phyloP scores from a whole-genome alignment of 768 basidiomycete genomes.

The Ramaria sp. region DNA sequence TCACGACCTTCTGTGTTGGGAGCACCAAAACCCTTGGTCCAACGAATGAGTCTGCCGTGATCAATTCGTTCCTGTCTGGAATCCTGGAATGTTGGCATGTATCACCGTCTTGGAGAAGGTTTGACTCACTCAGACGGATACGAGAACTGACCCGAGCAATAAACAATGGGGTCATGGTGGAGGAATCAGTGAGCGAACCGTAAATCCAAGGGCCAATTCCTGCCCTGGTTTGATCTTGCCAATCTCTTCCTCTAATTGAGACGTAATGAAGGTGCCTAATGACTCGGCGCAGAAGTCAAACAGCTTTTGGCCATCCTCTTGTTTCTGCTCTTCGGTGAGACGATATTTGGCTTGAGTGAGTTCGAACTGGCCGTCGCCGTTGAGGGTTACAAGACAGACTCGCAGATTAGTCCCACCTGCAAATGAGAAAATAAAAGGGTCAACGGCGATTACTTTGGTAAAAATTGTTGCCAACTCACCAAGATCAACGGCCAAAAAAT shows the following conservation, averaged over 20 bases:
- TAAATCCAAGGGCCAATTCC: constrained; percentile 79
- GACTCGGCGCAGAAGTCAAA: constrained; percentile 98
- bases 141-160: constrained; percentile 52
- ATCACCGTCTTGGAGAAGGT: neutral
- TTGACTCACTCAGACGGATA: constrained; percentile 81
- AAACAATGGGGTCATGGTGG: constrained; percentile 10
- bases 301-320: constrained; percentile 87
- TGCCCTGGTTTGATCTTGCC: constrained; percentile 30
- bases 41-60: constrained; percentile 87
- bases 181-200: constrained; percentile 39
- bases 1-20: constrained; percentile 86
- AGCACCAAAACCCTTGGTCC: constrained; percentile 99
- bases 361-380: constrained; percentile 93
- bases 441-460: constrained; percentile 4
- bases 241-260: constrained; percentile 45
- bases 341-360: constrained; percentile 97
- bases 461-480: constrained; percentile 34
- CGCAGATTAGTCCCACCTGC: constrained; percentile 94
- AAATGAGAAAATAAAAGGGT: neutral
- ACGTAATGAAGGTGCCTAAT: constrained; percentile 77
- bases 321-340: constrained; percentile 95
- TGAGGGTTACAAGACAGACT: constrained; percentile 88
- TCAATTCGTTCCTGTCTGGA: constrained; percentile 86
- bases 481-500: constrained; percentile 83
- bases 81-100: neutral